Evolutionary conservation across 2,329 filamentous ascomycete species (phyloP).

Genomic region (Beauveria asiatica): DNA sequence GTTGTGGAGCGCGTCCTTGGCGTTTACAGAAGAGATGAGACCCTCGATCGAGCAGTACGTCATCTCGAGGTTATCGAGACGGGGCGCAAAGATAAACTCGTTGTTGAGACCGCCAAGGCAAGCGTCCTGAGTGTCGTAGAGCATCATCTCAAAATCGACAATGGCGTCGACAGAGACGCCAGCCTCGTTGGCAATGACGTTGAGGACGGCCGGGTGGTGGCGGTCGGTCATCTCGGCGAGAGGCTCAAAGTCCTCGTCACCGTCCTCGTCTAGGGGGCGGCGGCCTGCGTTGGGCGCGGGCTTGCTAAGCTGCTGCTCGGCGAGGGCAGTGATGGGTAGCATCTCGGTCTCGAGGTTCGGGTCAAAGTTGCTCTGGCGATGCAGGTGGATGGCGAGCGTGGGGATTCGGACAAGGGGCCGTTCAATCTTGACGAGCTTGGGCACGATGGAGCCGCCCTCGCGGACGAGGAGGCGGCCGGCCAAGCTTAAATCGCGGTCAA

Average conservation of each 20-base stretch:
- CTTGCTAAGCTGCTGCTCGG: slow-evolving; percentile 80
- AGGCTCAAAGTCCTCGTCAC: slow-evolving; percentile 55
- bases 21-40: slow-evolving; percentile 68
- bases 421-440: slow-evolving; percentile 84
- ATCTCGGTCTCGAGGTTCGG: slow-evolving; percentile 97
- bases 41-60: slow-evolving; percentile 86
- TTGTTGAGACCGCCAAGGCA: slow-evolving; percentile 83
- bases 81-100: slow-evolving; percentile 93
- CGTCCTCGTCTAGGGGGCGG: slow-evolving; percentile 28
- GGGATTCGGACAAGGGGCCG: slow-evolving; percentile 86
- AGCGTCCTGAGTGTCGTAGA: slow-evolving; percentile 91
- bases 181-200: slow-evolving; percentile 74
- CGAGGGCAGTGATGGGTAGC: slow-evolving; percentile 85
- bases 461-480: slow-evolving; percentile 82
- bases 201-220: slow-evolving; percentile 81
- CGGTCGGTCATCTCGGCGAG: slow-evolving; percentile 70
- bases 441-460: slow-evolving; percentile 62
- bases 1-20: slow-evolving; percentile 56
- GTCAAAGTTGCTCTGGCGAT: slow-evolving; percentile 75
- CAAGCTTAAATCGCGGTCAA: slow-evolving; percentile 86
- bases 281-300: slow-evolving; percentile 38
- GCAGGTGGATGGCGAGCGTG: slow-evolving; percentile 87
- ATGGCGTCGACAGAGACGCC: slow-evolving; percentile 63
- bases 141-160: slow-evolving; percentile 90
- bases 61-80: slow-evolving; percentile 93